Evolutionary conservation across 768 basidiomycete species (phyloP), one percentile per base, ranked within the genome.

Genomic region (Rhizopogon vulgaris): DNA sequence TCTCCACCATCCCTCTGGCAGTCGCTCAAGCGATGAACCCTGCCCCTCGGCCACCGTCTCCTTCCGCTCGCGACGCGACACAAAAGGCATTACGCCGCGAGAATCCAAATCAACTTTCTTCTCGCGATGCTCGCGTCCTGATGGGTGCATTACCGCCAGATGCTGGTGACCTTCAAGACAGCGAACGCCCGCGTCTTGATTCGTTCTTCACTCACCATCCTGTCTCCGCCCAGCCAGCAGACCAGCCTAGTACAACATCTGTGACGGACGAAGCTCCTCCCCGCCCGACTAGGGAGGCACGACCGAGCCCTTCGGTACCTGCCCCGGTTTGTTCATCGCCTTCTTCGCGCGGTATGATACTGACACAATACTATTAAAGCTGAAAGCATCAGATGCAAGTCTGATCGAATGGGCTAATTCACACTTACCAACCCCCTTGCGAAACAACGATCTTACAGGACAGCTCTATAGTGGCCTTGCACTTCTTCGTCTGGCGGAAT

Each of bases 11-110:
- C 56, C 92, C 95, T 0, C 77, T 99, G 38, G 82, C 87, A 22
- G 90, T 96, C 11, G 96, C 96, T 0, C 94, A 98, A 71, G 84
- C 94, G 2, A 92, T 98, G 93, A 92, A 90, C 61, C 94, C 95
- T 2, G 88, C 90, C 0, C 94, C 94, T 7, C 80, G 95, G 11
- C 96, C 96, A 0, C 95, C 96, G 1, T 95, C 94, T 0, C 96
- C 96, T 0, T 77, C 82, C 0, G 85, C 88, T 12, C 84, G 92
- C 14, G 91, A 82, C 17, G 92, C 93, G 1, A 91, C 87, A 0
- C 94, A 97, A 67, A 83, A 85, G 39, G 90, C 93, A 0, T 73
- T 90, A 45, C 82, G 92, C 17, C 77, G 92, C 46, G 90, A 93
- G 64, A 87, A 96, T 61, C 83, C 87, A 2, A 84, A 87, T 63